Percentiles rank a stretch among this genome's conserved stretches.
These are phyloP conservation scores for Geranium incanum DNA, from an alignment of 441 rosid genomes.

Conservation along the genomic window DNA sequence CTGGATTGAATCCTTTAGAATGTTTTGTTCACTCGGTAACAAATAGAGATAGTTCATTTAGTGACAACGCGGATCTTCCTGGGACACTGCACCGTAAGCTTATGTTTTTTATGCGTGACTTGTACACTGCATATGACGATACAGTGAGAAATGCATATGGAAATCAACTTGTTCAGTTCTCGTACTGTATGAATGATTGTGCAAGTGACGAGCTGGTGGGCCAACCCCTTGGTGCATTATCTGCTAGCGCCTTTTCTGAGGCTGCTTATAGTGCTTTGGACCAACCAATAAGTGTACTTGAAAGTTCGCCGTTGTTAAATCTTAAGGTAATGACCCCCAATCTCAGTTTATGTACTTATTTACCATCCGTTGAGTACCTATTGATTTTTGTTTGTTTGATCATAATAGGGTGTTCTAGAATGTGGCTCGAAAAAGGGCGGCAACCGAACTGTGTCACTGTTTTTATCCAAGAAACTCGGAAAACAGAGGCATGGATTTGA, in stretches of 20 bases:
- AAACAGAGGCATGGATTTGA: conserved; percentile 76
- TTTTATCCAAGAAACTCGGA: conserved; percentile 66
- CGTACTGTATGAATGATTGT: conserved; percentile 30
- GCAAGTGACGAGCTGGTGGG: conserved; percentile 39
- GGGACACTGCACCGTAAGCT: conserved; percentile 77
- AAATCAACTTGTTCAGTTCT: conserved; percentile 70
- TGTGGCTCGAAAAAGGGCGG: conserved; percentile 67
- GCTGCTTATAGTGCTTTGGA: conserved; percentile 97
- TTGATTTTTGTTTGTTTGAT: conserved; percentile 22
- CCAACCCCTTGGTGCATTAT: conserved; percentile 70
- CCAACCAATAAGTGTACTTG: conserved; percentile 87
- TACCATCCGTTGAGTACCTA: conserved; percentile 13
- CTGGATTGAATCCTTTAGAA: conserved; percentile 82
- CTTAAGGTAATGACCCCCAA: conserved; percentile 49
- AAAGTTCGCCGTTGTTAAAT: conserved; percentile 85
- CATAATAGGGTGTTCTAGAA: conserved; percentile 74
- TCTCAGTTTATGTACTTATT: conserved; percentile 14
- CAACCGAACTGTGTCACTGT: conserved; percentile 59
- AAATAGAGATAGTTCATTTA: conserved; percentile 78
- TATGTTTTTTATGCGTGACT: conserved; percentile 87
- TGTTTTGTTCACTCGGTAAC: conserved; percentile 86
- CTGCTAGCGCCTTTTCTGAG: conserved; percentile 88
- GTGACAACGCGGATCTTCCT: conserved; percentile 97
- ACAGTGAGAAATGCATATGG: conserved; percentile 86
- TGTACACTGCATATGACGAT: conserved; percentile 70